phyloP scores from a whole-genome alignment of 1,139 yeast species.

The Blastobotrys apis region DNA sequence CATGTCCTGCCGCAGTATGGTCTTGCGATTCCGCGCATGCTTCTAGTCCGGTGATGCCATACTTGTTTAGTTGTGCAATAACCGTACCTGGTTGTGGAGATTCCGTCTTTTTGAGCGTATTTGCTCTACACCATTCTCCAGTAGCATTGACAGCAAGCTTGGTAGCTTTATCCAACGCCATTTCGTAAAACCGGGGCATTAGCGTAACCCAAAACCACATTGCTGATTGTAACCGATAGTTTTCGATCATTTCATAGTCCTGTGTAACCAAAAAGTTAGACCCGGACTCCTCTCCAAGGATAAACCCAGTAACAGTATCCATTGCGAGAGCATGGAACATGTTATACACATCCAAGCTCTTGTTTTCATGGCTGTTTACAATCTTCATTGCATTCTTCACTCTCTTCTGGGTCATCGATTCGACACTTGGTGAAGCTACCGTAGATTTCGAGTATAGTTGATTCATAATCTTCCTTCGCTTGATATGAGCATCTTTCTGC shows the following conservation, averaged over 20 bases:
- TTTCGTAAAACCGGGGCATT: conserved; percentile 51
- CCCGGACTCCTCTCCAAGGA: conserved; percentile 46
- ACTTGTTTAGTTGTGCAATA: conserved; percentile 40
- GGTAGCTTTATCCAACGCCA: conserved; percentile 45
- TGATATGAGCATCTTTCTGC: conserved; percentile 47
- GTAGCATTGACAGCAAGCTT: conserved; percentile 41
- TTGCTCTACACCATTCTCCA: conserved; percentile 49
- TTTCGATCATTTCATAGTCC: conserved; percentile 26
- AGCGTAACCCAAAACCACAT: conserved; percentile 68
- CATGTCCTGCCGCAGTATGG: conserved; percentile 67
- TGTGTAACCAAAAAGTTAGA: conserved; percentile 42
- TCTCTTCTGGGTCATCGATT: conserved; percentile 33
- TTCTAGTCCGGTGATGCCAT: conserved; percentile 30
- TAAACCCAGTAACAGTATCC: conserved; percentile 63
- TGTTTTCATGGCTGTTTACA: conserved; percentile 21
- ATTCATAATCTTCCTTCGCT: conserved; percentile 33
- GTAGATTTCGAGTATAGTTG: conserved; percentile 30
- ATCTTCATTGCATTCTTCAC: conserved; percentile 28
- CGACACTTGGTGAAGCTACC: conserved; percentile 31
- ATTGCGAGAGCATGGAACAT: conserved; percentile 67
- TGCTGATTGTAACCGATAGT: conserved; percentile 54
- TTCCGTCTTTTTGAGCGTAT: conserved; percentile 21
- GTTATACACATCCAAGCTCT: conserved; percentile 50
- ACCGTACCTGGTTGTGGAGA: conserved; percentile 33
- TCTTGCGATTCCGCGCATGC: conserved; percentile 48